Conservation (phyloP, 2,329 filamentous ascomycete genomes). For the Claviceps fusiformis region DNA sequence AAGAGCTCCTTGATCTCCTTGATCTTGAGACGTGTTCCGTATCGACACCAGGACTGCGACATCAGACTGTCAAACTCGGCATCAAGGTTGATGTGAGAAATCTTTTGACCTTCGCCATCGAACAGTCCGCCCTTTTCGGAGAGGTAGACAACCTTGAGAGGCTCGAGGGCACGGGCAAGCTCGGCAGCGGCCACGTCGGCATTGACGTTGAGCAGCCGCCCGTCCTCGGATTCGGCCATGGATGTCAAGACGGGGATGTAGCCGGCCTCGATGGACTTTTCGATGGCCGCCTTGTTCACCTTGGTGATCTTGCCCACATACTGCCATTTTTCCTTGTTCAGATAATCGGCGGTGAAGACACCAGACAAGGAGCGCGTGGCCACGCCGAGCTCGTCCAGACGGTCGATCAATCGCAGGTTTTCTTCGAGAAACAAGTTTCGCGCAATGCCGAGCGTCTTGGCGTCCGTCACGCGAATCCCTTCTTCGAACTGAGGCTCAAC, state of each 20-base stretch:
- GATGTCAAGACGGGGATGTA: slow-evolving; percentile 90
- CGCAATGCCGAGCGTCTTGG: slow-evolving; percentile 82
- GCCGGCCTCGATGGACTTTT: slow-evolving; percentile 79
- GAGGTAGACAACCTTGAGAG: slow-evolving; percentile 95
- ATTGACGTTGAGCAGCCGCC: slow-evolving; percentile 92
- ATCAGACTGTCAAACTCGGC: slow-evolving; percentile 91
- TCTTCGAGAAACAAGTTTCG: slow-evolving; percentile 89
- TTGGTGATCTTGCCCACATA: slow-evolving; percentile 90
- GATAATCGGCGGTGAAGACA: slow-evolving; percentile 84
- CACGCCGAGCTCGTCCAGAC: slow-evolving; percentile 79
- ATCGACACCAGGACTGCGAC: slow-evolving; percentile 87
- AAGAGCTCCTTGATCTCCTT: slow-evolving; percentile 92
- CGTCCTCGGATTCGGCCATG: slow-evolving; percentile 86
- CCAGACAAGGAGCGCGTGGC: slow-evolving; percentile 81
- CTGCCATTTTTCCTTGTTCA: slow-evolving; percentile 93
- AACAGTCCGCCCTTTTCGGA: slow-evolving; percentile 95
- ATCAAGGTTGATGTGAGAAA: slow-evolving; percentile 93
- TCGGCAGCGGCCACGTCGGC: slow-evolving; percentile 93
- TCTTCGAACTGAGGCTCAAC: slow-evolving; percentile 94
- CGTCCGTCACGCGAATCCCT: slow-evolving; percentile 89
- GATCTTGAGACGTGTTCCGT: slow-evolving; percentile 92
- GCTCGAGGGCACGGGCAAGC: slow-evolving; percentile 75
- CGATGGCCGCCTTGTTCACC: slow-evolving; percentile 81
- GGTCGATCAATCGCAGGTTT: slow-evolving; percentile 84
- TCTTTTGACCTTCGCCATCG: slow-evolving; percentile 86